These are phyloP conservation scores for Aaosphaeria pasadenensis DNA, from an alignment of 2,329 filamentous ascomycete species.

Conservation along the genomic window DNA sequence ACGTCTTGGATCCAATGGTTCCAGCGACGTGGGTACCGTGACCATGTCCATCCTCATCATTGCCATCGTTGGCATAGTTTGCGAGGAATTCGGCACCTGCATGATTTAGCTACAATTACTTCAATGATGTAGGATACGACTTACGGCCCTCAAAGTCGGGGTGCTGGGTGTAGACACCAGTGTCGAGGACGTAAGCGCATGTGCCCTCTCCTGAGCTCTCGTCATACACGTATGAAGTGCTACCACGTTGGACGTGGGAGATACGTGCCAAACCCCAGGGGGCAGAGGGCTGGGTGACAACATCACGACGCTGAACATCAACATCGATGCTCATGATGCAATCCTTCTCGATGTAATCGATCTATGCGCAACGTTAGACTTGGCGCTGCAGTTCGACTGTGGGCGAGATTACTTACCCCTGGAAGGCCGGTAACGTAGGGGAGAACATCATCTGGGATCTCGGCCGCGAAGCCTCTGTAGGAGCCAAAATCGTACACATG, in stretches of 20 bases:
- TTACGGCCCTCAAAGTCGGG: constrained; percentile 37
- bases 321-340: constrained; percentile 23
- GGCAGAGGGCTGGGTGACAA: constrained; percentile 36
- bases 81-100: constrained; percentile 33
- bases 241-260: constrained; percentile 24
- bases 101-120: background rate
- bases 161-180: constrained; percentile 59
- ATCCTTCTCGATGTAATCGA: constrained; percentile 41
- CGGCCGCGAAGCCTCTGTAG: constrained; percentile 39
- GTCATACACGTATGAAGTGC: constrained; percentile 39
- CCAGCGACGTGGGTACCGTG: constrained; percentile 39
- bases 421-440: constrained; percentile 25
- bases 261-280: constrained; percentile 43
- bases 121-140: constrained; percentile 2
- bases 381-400: background rate
- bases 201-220: constrained; percentile 33
- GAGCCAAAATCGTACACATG: constrained; percentile 38
- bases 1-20: constrained; percentile 35
- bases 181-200: constrained; percentile 64
- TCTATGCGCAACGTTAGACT: constrained; percentile 9
- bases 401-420: constrained; percentile 16
- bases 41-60: constrained; percentile 37
- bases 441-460: constrained; percentile 29
- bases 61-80: constrained; percentile 34
- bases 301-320: constrained; percentile 25